Conservation (phyloP, 441 rosid genomes). For the Theobroma grandiflorum region DNA sequence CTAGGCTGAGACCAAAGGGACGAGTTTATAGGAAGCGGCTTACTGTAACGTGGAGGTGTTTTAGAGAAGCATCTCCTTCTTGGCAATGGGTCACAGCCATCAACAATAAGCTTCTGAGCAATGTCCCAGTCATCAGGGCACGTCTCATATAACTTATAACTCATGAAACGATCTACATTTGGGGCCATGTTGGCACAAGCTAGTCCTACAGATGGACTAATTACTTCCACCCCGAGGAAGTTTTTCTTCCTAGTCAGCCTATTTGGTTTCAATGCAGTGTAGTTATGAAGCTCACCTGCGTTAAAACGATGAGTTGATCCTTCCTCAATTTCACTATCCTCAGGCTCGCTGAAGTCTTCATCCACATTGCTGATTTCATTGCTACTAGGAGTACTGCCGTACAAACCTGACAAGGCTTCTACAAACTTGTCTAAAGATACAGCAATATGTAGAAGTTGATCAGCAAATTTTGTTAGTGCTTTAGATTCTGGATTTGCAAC, state of each 20-base stretch:
- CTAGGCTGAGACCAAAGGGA: constrained; percentile 58
- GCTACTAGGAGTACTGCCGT: constrained; percentile 16
- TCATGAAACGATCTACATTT: constrained; percentile 47
- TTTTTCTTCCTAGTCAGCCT: constrained; percentile 46
- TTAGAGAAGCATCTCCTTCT: constrained; percentile 63
- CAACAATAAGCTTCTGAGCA: constrained; percentile 53
- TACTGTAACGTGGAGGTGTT: constrained; percentile 45
- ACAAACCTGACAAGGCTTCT: constrained; percentile 29
- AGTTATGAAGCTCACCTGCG: constrained; percentile 51
- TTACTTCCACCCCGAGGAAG: constrained; percentile 57
- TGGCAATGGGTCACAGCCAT: constrained; percentile 64
- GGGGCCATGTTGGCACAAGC: constrained; percentile 44
- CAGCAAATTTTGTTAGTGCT: constrained; percentile 41
- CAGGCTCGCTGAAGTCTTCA: constrained; percentile 42
- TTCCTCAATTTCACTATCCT: constrained; percentile 40
- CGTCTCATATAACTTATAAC: constrained; percentile 41
- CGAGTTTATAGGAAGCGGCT: constrained; percentile 40
- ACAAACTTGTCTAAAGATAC: constrained; percentile 56
- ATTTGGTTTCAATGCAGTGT: constrained; percentile 51
- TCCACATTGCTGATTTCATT: constrained; percentile 42
- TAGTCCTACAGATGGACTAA: constrained; percentile 53
- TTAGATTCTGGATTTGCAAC: constrained; percentile 34
- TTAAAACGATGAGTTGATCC: constrained; percentile 34
- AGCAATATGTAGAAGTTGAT: constrained; percentile 54
- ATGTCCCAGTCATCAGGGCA: constrained; percentile 61